Evolutionary conservation across 192 early-diverging fungal species (phyloP).

Genomic region (Phlyctochytrium planicorne): DNA sequence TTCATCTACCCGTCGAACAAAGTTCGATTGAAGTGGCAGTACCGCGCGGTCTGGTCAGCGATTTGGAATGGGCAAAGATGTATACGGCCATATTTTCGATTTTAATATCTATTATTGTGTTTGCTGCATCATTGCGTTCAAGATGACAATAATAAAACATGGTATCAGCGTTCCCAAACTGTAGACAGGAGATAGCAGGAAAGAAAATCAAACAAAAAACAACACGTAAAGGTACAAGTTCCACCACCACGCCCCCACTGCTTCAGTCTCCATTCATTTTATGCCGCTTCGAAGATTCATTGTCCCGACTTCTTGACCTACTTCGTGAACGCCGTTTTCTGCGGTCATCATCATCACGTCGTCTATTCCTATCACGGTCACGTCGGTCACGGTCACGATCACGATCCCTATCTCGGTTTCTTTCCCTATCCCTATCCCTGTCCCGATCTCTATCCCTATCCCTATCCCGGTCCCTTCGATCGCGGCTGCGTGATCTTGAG

Average conservation of each 20-base stretch:
- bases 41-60: no score
- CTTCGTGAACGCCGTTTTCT: background rate
- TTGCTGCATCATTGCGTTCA: background rate
- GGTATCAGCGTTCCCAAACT: background rate
- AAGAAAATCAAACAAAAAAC: background rate
- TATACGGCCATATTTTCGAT: background rate
- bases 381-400: slow-evolving; percentile 4
- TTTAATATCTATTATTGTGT: background rate
- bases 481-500: background rate
- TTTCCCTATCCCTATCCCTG: slow-evolving; percentile 7
- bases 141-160: background rate
- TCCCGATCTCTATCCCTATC: slow-evolving; percentile 9
- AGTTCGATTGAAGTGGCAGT: no score
- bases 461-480: slow-evolving; percentile 2
- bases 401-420: background rate
- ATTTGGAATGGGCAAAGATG: no score
- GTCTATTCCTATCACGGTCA: slow-evolving; percentile 4
- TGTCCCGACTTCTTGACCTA: background rate
- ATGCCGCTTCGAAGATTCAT: background rate
- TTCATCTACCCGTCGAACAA: no score
- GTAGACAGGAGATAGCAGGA: background rate
- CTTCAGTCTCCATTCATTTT: background rate
- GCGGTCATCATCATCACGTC: background rate
- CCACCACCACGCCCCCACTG: background rate
- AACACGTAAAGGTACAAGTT: background rate